A percentile compares a stretch with the other conserved stretches of the same genome.
Conservation (phyloP, 2,329 filamentous ascomycete species). For the Hymenoscyphus occultus region DNA sequence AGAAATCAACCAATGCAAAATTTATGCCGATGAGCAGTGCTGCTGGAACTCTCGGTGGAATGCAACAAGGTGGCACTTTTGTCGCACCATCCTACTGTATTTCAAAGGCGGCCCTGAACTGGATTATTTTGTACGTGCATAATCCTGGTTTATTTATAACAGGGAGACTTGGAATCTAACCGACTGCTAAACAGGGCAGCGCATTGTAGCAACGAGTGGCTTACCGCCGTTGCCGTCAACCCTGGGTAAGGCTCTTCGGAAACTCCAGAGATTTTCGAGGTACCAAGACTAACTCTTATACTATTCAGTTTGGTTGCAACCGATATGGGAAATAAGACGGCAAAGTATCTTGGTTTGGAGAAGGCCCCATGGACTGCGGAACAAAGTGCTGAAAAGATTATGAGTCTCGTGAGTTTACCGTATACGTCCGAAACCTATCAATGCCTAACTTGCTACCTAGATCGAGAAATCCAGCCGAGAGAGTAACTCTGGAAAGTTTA, state of each 20-base stretch:
- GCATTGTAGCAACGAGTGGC: slow-evolving; percentile 6
- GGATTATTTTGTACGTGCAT: slow-evolving; percentile 2
- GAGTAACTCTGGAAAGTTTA: slow-evolving; percentile 7
- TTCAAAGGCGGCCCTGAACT: slow-evolving; percentile 7
- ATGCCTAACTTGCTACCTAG: not conserved
- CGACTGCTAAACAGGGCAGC: not conserved
- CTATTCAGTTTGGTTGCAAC: slow-evolving; percentile 5
- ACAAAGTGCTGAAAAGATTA: not conserved
- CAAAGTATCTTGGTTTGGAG: slow-evolving; percentile 1
- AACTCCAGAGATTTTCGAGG: not conserved
- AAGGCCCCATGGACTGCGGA: slow-evolving; percentile 3
- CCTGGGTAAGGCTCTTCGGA: not conserved
- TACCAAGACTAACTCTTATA: not conserved
- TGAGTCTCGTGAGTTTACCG: slow-evolving; percentile 1
- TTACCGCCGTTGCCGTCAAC: slow-evolving; percentile 5
- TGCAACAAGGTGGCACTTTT: not conserved
- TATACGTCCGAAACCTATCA: not conserved
- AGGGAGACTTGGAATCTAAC: not conserved
- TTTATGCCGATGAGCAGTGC: slow-evolving; percentile 5
- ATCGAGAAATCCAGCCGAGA: slow-evolving; percentile 4
- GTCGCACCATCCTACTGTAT: slow-evolving; percentile 6
- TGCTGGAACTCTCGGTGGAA: slow-evolving; percentile 1
- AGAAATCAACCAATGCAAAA: not conserved
- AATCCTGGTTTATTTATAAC: not conserved
- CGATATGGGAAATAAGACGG: slow-evolving; percentile 8